phyloP scores from a whole-genome alignment of 345 rosid genomes.

The Kandelia obovata region DNA sequence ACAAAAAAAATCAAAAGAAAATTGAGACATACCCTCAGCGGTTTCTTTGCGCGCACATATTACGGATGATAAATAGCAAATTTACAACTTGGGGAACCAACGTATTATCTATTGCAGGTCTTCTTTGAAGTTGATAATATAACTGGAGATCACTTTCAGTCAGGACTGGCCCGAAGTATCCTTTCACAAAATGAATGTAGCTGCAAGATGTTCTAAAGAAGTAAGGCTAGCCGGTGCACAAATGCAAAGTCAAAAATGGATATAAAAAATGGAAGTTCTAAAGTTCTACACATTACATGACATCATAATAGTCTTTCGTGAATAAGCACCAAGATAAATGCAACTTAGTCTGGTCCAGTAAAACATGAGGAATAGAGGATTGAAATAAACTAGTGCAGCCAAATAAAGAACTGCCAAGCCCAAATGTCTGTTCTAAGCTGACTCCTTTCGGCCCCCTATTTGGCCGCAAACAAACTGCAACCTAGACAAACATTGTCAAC shows the following conservation, averaged over 20 bases:
- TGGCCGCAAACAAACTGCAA: not conserved
- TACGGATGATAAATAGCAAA: too few relatives aligned
- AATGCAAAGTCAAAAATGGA: too few relatives aligned
- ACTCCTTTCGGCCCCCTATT: not conserved
- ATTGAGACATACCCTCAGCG: constrained; percentile 62
- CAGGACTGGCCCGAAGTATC: too few relatives aligned
- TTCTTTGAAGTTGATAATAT: not conserved
- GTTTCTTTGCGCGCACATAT: constrained; percentile 76
- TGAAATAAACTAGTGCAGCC: not conserved
- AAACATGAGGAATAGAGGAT: not conserved
- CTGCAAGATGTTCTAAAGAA: too few relatives aligned
- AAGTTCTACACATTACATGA: too few relatives aligned
- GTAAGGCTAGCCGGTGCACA: too few relatives aligned
- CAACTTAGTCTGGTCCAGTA: not conserved
- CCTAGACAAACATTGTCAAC: constrained; percentile 68
- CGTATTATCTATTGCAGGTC: constrained; percentile 70
- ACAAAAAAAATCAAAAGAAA: not conserved
- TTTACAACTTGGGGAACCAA: too few relatives aligned
- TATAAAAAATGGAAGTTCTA: too few relatives aligned
- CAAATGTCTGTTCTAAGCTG: not conserved
- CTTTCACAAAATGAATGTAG: too few relatives aligned
- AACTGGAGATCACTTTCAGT: too few relatives aligned
- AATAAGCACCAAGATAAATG: not conserved
- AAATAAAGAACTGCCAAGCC: not conserved
- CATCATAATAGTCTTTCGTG: too few relatives aligned